Conservation (phyloP, 148 eudicot genomes). For the Rhododendron griersonianum region DNA sequence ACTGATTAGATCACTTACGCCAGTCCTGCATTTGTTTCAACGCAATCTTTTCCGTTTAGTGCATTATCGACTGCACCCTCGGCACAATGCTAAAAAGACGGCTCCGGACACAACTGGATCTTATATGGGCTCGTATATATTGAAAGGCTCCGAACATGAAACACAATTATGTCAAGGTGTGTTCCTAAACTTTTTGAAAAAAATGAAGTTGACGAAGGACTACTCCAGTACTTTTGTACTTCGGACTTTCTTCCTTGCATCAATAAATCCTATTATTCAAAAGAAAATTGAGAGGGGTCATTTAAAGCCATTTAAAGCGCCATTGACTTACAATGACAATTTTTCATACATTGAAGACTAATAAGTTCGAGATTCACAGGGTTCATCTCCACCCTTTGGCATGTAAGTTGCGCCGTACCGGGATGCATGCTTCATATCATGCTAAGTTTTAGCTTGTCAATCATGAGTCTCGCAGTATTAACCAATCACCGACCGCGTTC, state of each 20-base stretch:
- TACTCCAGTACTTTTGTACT: background rate
- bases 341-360: background rate
- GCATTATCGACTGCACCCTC: too few species aligned
- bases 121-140: too few species aligned
- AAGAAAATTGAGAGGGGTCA: background rate
- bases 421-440: background rate
- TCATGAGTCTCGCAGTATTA: background rate
- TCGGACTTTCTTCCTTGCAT: background rate
- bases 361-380: background rate
- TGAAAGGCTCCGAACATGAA: too few species aligned
- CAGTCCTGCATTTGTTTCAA: too few species aligned
- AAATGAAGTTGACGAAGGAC: background rate
- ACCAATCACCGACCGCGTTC: background rate
- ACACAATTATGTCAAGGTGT: background rate
- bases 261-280: background rate
- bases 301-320: background rate
- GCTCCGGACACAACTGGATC: too few species aligned
- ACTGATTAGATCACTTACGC: too few species aligned
- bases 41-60: too few species aligned
- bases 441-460: background rate
- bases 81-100: too few species aligned
- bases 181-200: background rate
- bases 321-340: background rate
- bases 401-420: too few species aligned
- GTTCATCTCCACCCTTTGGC: too few species aligned